Conservation (phyloP, 1,284 basidiomycete species). For the Cutaneotrichosporon cutaneum region DNA sequence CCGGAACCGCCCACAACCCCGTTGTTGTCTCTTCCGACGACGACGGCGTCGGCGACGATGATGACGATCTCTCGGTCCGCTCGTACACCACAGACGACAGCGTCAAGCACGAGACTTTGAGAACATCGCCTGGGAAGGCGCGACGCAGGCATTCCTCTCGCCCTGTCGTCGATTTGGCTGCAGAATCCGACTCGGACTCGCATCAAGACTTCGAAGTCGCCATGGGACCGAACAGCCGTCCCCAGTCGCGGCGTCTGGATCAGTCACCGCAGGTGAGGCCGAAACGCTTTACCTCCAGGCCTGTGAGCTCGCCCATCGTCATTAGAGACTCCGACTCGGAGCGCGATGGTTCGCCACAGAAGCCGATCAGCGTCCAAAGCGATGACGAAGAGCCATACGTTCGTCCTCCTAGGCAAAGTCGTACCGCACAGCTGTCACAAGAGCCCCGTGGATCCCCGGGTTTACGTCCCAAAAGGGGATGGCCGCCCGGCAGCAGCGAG, state of each 20-base stretch:
- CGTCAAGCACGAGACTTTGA: neutral
- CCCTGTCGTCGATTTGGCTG: neutral
- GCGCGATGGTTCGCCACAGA: too few species aligned
- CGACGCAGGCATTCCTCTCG: neutral
- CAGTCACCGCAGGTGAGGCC: neutral
- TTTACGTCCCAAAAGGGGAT: neutral
- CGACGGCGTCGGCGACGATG: neutral
- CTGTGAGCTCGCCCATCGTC: too few species aligned
- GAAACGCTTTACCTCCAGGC: neutral
- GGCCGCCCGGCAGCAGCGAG: neutral
- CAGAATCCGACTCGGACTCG: neutral
- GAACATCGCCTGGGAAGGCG: neutral
- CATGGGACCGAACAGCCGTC: neutral
- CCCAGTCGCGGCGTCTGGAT: neutral
- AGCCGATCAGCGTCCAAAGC: too few species aligned
- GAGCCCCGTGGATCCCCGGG: neutral
- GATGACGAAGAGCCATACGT: too few species aligned
- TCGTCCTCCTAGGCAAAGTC: too few species aligned
- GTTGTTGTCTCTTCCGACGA: neutral
- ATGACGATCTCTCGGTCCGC: neutral
- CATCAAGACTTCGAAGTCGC: neutral
- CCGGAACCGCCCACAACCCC: neutral
- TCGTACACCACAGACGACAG: neutral
- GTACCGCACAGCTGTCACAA: too few species aligned
- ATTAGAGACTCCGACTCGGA: too few species aligned